A percentile compares a stretch with the other conserved stretches of the same genome.
phyloP scores from a whole-genome alignment of 805 yeast genomes.

The Debaryomyces tyrocola region DNA sequence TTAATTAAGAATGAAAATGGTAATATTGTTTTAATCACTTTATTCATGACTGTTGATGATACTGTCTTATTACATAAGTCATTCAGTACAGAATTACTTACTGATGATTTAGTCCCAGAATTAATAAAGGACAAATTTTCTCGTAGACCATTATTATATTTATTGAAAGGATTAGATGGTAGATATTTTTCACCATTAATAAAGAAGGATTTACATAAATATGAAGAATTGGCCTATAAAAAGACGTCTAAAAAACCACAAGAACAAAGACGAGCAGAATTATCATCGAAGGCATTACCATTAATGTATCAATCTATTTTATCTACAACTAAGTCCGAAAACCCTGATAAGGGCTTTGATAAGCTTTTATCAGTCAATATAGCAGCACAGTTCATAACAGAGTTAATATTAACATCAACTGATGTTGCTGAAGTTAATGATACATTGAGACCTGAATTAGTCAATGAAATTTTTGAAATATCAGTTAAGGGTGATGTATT shows the following conservation, averaged over 20 bases:
- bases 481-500: conserved; percentile 63
- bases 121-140: conserved; percentile 71
- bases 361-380: conserved; percentile 62
- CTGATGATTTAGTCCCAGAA: conserved; percentile 50
- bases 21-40: conserved; percentile 71
- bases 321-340: conserved; percentile 19
- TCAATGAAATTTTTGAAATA: conserved; percentile 56
- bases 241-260: conserved; percentile 85
- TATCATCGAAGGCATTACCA: conserved; percentile 65
- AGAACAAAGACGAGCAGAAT: conserved; percentile 70
- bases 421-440: conserved; percentile 40
- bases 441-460: conserved; percentile 46
- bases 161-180: conserved; percentile 75
- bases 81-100: conserved; percentile 56
- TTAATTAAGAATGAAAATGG: conserved; percentile 86
- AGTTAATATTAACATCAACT: conserved; percentile 52
- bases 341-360: conserved; percentile 44
- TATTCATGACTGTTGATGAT: conserved; percentile 89
- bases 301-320: conserved; percentile 56
- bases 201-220: conserved; percentile 57
- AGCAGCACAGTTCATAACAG: conserved; percentile 82
- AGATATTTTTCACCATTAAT: conserved; percentile 75
- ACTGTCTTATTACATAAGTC: conserved; percentile 80
- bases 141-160: conserved; percentile 84
- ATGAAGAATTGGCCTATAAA: conserved; percentile 54